Base-by-base conservation (phyloP, 495 filamentous ascomycete genomes). In the Neurospora terricola region DNA sequence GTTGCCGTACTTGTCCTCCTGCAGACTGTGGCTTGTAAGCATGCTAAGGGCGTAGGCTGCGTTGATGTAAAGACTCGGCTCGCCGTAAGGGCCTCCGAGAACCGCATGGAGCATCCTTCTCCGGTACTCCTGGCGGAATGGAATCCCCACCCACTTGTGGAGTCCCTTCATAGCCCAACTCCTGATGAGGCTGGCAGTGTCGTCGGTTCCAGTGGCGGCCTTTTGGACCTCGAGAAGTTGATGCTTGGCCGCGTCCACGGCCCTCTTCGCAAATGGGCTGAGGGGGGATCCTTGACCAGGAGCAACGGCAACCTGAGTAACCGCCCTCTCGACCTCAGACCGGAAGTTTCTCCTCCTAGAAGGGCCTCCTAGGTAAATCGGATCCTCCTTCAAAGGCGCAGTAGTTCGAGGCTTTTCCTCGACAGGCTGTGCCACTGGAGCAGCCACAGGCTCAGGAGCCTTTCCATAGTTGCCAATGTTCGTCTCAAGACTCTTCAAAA, bases 1-100 rank as follows among this genome's bases (percentile, higher is more conserved):
- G 76, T 92, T 91, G 36, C 96, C 96, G 76, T 89, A 96, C n/a
- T 84, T 84, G 80, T 99, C 96, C 82, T 99, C 96, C 11, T 83
- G 82, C 38, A 98, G 82, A 80, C 90, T 93, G 48, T 86, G 85
- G n/a, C 91, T 85, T 18, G 91, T 87, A 8, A 99, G 86, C 43
- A 82, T 84, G 11, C 88, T 87, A 45, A 98, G 82, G 1, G 91
- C 88, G 72, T 90, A 88, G 40, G 90, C 87, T 9, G 93, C 91
- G 77, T 94, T 89, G 70, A 91, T 78, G 73, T 94, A 90, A 23
- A 88, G 79, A 71, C 85, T 87, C 2, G 90, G 79, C 77, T 90
- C 88, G 18, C 90, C 89, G 72, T 90, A 87, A 0, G 93, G 93
- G 7, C 84, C 78, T 38, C 92, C 93, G 21, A 93, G 84, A 11